A percentile compares a stretch with the other conserved stretches of the same genome.
Evolutionary conservation across 257 asterid species (phyloP).

Genomic region (Verbascum thapsus): DNA sequence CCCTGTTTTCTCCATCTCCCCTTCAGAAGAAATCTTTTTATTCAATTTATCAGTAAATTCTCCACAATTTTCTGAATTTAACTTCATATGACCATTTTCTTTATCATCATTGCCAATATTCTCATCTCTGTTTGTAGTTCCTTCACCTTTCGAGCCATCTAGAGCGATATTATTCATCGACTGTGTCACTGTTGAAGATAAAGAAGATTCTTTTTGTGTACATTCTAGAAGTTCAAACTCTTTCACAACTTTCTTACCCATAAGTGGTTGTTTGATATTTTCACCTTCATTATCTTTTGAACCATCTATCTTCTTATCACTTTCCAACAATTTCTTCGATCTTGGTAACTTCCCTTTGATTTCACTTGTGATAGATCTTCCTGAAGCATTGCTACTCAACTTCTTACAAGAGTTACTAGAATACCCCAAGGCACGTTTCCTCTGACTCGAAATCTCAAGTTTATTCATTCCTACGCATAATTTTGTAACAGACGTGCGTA

Average conservation of each 20-base stretch:
- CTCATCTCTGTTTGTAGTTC: slow-evolving; percentile 29
- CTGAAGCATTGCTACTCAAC: slow-evolving; percentile 29
- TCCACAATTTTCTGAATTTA: slow-evolving; percentile 25
- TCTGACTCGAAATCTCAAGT: slow-evolving; percentile 73
- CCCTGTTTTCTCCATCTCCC: slow-evolving; percentile 27
- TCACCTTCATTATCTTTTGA: slow-evolving; percentile 13
- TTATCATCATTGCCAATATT: slow-evolving; percentile 23
- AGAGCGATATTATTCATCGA: neutral
- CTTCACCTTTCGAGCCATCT: slow-evolving; percentile 28
- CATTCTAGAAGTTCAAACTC: slow-evolving; percentile 31
- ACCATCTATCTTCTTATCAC: slow-evolving; percentile 6
- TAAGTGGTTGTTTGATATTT: neutral
- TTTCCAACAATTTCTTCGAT: slow-evolving; percentile 30
- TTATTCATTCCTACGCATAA: slow-evolving; percentile 66
- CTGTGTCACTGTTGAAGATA: slow-evolving; percentile 11
- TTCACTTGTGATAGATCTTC: slow-evolving; percentile 30
- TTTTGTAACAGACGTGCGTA: slow-evolving; percentile 58
- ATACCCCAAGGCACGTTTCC: slow-evolving; percentile 44
- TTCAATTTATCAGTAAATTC: slow-evolving; percentile 11
- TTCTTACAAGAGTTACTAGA: slow-evolving; percentile 43
- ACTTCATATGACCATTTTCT: slow-evolving; percentile 12
- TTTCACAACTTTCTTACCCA: slow-evolving; percentile 4
- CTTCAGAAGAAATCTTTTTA: slow-evolving; percentile 30
- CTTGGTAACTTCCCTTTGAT: slow-evolving; percentile 28
- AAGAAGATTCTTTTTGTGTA: slow-evolving; percentile 28